Evolutionary conservation across 2,329 filamentous ascomycete species (phyloP).

Genomic region (Leptographium lundbergii): DNA sequence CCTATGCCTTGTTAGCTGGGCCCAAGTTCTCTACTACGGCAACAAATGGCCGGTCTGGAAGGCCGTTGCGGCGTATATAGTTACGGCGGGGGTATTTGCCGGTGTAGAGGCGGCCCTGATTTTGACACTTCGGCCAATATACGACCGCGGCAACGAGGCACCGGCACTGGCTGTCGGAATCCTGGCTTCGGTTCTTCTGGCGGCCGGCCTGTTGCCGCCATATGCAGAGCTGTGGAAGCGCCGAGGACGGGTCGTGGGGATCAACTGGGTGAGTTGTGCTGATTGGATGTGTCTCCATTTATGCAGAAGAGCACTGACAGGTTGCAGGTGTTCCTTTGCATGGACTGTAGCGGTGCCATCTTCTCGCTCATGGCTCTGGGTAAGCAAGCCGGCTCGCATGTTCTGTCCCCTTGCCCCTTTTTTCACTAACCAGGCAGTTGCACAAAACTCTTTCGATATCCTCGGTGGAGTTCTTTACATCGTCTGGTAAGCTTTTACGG

Average conservation of each 20-base stretch:
- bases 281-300: too few species aligned
- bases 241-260: conserved; percentile 46
- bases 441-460: conserved; percentile 47
- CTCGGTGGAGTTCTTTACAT: conserved; percentile 49
- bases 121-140: conserved; percentile 42
- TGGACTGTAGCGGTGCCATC: conserved; percentile 48
- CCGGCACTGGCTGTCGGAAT: conserved; percentile 45
- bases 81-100: conserved; percentile 30
- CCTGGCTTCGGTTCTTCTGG: conserved; percentile 43
- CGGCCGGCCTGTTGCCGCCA: conserved; percentile 42
- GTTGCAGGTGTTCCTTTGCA: conserved; percentile 35
- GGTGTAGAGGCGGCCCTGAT: conserved; percentile 44
- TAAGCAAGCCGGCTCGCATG: conserved; percentile 17
- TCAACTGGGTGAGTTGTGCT: conserved; percentile 30
- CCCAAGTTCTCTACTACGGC: conserved; percentile 24
- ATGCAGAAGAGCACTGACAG: not conserved
- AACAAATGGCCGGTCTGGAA: conserved; percentile 32
- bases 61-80: conserved; percentile 26
- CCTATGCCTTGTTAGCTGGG: conserved; percentile 26
- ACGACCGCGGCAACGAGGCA: conserved; percentile 37
- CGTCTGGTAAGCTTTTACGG: conserved; percentile 32
- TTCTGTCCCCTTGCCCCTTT: not conserved
- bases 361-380: conserved; percentile 51
- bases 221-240: conserved; percentile 52
- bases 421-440: conserved; percentile 24